Evolutionary conservation across 2,329 filamentous ascomycete species (phyloP), one percentile per base, ranked within the genome.

Genomic region (Aspergillus quadricinctus): DNA sequence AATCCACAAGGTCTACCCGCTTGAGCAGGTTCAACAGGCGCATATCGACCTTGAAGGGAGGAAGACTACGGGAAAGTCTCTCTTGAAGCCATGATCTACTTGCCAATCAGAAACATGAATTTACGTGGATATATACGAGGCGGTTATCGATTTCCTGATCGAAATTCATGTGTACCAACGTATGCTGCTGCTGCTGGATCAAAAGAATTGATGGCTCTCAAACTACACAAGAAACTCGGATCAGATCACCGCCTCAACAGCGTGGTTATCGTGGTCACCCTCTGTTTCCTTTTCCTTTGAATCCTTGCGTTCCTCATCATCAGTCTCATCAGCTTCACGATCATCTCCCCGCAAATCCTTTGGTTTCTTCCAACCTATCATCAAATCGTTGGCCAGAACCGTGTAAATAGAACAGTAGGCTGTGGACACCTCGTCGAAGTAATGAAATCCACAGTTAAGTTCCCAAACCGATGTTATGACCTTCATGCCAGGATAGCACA

Each of bases 21-120:
- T 96, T 43, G 82, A 84, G 65, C 87, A 96, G 48, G 84, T 88
- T 35, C 84, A 80, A 37, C 78, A 83, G 64, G 91, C 90, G 11
- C 91, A 96, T 61, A 74, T 77, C 50, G 90, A 96, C 72, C 80
- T 97, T 48, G 89, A 95, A 75, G 83, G 89, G 45, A 81, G 92
- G 65, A 90, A 88, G 79, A 94, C 90, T 1, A 90, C 85, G 10
- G 92, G 92, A 19, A 96, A 96, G 78, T 73, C 95, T 60, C 72
- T 97, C 55, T 72, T 96, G 67, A 87, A 86, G 75, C 81, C 85
- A 49, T 87, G 66, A 69, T 50, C 58, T 27, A 19, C 25, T 19
- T 1, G 25, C 9, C 28, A 19, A 37, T 17, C 1, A 45, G 29
- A 31, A 50, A 54, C 31, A 6, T 49, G 37, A 50, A 49, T 37